Evolutionary conservation across 2,329 filamentous ascomycete genomes (phyloP).

Genomic region (Leptographium wingfieldii): DNA sequence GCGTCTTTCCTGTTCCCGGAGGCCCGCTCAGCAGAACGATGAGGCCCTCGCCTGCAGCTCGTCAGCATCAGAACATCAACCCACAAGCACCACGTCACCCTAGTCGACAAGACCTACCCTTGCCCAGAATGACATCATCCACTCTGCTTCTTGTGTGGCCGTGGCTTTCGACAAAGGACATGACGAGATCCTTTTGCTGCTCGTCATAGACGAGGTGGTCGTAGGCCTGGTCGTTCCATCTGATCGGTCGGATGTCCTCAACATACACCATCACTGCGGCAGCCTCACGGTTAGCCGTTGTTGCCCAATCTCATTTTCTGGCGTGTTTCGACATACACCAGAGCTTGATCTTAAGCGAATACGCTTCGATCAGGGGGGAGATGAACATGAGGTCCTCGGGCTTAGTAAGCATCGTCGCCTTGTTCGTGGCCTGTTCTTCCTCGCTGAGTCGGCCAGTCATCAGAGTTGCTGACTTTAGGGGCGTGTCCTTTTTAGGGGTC

Average conservation of each 20-base stretch:
- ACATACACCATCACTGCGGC: constrained; percentile 21
- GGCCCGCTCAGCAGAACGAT: constrained; percentile 25
- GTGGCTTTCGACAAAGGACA: constrained; percentile 36
- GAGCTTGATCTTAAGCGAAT: constrained; percentile 31
- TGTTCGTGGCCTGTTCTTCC: constrained; percentile 26
- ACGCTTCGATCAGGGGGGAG: constrained; percentile 28
- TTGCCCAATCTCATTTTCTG: not conserved
- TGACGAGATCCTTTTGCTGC: constrained; percentile 32
- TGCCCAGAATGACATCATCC: constrained; percentile 29
- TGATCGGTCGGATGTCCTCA: constrained; percentile 27
- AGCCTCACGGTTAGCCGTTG: not conserved
- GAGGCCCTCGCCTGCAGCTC: constrained; percentile 21
- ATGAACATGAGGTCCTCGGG: constrained; percentile 28
- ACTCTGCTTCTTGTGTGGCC: constrained; percentile 13
- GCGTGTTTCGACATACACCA: constrained; percentile 24
- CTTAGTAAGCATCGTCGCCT: constrained; percentile 23
- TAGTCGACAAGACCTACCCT: constrained; percentile 16
- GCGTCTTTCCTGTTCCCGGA: constrained; percentile 33
- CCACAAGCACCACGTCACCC: not conserved
- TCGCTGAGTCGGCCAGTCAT: constrained; percentile 17
- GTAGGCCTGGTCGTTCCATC: constrained; percentile 33
- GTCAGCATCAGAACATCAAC: not conserved
- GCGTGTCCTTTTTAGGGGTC: not conserved
- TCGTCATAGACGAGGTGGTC: constrained; percentile 33
- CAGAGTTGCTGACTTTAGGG: not conserved